phyloP scores from a whole-genome alignment of 495 filamentous ascomycete genomes.

The Trichoderma asperelloides region DNA sequence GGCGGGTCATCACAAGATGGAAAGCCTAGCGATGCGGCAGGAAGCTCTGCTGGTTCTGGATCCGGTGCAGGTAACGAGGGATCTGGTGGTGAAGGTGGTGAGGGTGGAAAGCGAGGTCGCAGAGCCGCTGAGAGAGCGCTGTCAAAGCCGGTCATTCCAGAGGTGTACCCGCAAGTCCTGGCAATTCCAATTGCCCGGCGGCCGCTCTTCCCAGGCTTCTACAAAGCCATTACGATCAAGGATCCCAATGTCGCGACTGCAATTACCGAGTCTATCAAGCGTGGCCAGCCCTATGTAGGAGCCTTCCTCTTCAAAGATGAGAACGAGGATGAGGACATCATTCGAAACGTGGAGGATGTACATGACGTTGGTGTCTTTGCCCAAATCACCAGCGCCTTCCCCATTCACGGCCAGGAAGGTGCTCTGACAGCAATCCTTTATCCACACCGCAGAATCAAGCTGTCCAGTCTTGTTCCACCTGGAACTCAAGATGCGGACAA shows the following conservation, averaged over 20 bases:
- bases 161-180: constrained; percentile 97
- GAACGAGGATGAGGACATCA: constrained; percentile 81
- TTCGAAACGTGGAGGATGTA: constrained; percentile 79
- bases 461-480: constrained; percentile 70
- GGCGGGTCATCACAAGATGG: constrained; percentile 33
- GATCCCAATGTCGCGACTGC: constrained; percentile 82
- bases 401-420: constrained; percentile 66
- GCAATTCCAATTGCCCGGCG: constrained; percentile 95
- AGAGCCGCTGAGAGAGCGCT: constrained; percentile 63
- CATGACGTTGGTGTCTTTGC: constrained; percentile 95
- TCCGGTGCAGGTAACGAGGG: constrained; percentile 26
- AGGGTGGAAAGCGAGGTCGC: constrained; percentile 48
- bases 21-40: constrained; percentile 32
- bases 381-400: constrained; percentile 91
- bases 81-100: constrained; percentile 38
- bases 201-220: constrained; percentile 94
- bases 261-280: constrained; percentile 92
- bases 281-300: constrained; percentile 96
- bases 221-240: constrained; percentile 94
- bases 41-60: constrained; percentile 23
- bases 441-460: constrained; percentile 88
- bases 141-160: constrained; percentile 80
- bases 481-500: constrained; percentile 29
- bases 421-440: constrained; percentile 89
- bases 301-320: constrained; percentile 97